phyloP scores from a whole-genome alignment of 2,329 filamentous ascomycete genomes.

The Didymella keratinophila region DNA sequence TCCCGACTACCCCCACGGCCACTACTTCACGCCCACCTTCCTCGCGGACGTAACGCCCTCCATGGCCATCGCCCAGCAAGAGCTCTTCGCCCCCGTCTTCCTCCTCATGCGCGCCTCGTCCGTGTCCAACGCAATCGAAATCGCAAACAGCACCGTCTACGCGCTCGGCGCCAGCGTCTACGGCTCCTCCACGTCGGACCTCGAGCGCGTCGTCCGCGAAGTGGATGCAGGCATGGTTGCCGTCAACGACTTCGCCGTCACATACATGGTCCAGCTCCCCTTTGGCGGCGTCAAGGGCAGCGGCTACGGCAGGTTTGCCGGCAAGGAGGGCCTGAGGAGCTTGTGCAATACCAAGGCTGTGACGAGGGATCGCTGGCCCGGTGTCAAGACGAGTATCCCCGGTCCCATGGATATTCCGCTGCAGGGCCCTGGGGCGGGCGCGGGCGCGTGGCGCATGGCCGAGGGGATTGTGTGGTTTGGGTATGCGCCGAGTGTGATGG shows the following conservation, averaged over 20 bases:
- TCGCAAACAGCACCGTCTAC: conserved; percentile 86
- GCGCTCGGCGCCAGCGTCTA: conserved; percentile 91
- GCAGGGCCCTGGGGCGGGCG: conserved; percentile 41
- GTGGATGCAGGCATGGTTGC: conserved; percentile 89
- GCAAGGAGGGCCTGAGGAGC: conserved; percentile 82
- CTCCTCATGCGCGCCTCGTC: conserved; percentile 77
- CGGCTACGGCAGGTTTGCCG: conserved; percentile 90
- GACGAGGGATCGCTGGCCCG: conserved; percentile 74
- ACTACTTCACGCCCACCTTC: conserved; percentile 93
- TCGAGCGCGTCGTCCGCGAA: conserved; percentile 70
- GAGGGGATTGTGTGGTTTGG: conserved; percentile 58
- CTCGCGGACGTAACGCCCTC: conserved; percentile 84
- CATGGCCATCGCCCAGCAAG: conserved; percentile 88
- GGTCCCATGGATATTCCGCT: conserved; percentile 84
- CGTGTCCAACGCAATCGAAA: conserved; percentile 71
- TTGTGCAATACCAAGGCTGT: conserved; percentile 89
- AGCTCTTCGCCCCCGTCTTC: conserved; percentile 93
- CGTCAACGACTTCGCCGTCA: conserved; percentile 94
- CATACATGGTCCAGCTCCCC: conserved; percentile 91
- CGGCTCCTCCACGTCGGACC: conserved; percentile 66
- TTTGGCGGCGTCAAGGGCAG: conserved; percentile 92
- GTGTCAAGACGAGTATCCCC: conserved; percentile 78
- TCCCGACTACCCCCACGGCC: conserved; percentile 76
- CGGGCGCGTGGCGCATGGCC: conserved; percentile 53
- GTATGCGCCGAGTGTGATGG: conserved; percentile 50